Evolutionary conservation across 2,329 filamentous ascomycete species (phyloP), one percentile per base, ranked within the genome.

Genomic region (Ilyonectria destructans): DNA sequence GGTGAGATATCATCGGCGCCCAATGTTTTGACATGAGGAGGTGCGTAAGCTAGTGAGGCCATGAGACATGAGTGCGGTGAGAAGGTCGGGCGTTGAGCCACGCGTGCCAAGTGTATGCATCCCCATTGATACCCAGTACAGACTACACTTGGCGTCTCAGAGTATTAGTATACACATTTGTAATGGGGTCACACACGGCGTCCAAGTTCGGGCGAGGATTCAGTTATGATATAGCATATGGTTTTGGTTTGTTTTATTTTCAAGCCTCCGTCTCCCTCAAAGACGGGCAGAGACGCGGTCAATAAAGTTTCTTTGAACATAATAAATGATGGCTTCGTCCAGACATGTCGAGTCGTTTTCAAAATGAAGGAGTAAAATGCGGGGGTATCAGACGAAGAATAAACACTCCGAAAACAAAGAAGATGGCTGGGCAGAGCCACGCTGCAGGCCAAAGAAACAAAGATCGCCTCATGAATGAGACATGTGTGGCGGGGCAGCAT

Each of bases 381-480:
- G 58, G 70, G 75, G 75, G 75, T 77, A 77, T 77, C 74, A 69
- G 72, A 60, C 69, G 57, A 58, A 66, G 59, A 61, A 56, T 40
- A 60, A 62, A 51, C 15, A 7, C 51, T 54, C 51, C 54, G n/a
- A 9, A 59, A 52, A 67, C 21, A 35, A 67, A 40, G 62, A 59
- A 48, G 37, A 69, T 66, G 43, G 62, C 48, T 29, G 35, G 9
- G 21, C 8, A 19, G 62, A 23, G 48, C n/a, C 52, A 61, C 46
- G 26, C 52, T 29, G 21, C 21, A 23, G 9, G 26, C n/a, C 21
- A 69, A 59, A 57, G 51, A 55, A 64, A 54, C 19, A 6, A 43
- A 6, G 23, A 26, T 35, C 63, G 64, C 60, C 65, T 68, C 58
- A 46, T 67, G 70, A 61, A 67, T 51, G 55, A 71, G 51, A 59